Conservation (phyloP, 129 eudicot genomes). For the Chrysanthemum seticuspe region DNA sequence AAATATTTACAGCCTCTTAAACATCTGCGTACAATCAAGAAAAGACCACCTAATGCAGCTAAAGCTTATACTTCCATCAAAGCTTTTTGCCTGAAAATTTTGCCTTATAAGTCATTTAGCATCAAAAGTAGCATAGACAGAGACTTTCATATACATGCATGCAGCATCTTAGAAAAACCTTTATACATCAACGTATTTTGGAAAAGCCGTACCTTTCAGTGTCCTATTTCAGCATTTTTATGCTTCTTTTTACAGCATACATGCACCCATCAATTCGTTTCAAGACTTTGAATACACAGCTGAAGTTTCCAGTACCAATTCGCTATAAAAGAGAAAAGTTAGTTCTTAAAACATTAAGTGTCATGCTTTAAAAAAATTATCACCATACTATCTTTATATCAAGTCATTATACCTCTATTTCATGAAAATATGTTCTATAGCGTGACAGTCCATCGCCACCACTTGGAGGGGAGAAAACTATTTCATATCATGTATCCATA, state of each 20-base stretch:
- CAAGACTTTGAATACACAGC: conserved; percentile 74
- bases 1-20: too few species aligned
- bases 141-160: not conserved
- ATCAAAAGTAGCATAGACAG: not conserved
- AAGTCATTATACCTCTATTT: conserved; percentile 37
- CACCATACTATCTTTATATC: not conserved
- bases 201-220: conserved; percentile 56
- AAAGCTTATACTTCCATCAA: too few species aligned
- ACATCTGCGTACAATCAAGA: too few species aligned
- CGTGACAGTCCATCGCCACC: too few species aligned
- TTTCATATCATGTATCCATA: too few species aligned
- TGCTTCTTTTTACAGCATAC: conserved; percentile 86
- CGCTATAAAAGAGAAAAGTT: conserved; percentile 36
- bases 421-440: too few species aligned
- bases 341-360: not conserved
- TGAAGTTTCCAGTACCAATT: conserved; percentile 84
- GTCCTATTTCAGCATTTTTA: conserved; percentile 56
- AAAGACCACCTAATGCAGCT: too few species aligned
- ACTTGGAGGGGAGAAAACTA: too few species aligned
- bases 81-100: conserved; percentile 70
- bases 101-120: conserved; percentile 2
- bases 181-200: conserved; percentile 8
- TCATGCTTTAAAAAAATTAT: not conserved
- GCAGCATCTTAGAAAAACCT: too few species aligned
- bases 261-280: conserved; percentile 92